phyloP scores from a whole-genome alignment of 2,329 filamentous ascomycete species.

The Arthroderma sp. region DNA sequence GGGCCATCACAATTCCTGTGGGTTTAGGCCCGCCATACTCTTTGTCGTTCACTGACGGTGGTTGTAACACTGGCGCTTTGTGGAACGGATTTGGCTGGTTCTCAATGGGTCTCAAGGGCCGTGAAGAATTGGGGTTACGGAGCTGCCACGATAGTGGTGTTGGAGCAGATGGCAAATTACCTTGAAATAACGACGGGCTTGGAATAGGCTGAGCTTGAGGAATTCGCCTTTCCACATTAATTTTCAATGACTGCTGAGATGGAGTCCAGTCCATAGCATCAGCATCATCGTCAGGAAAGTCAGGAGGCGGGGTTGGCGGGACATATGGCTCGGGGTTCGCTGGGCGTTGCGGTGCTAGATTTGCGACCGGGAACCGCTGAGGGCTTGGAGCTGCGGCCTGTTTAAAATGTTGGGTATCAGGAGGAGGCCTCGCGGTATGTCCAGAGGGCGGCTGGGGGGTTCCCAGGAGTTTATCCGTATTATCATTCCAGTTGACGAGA shows the following conservation, averaged over 20 bases:
- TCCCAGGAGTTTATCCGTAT: slow-evolving; percentile 18
- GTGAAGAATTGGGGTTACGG: slow-evolving; percentile 17
- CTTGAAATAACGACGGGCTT: slow-evolving; percentile 31
- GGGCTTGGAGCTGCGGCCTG: slow-evolving; percentile 10
- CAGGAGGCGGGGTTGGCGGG: slow-evolving; percentile 26
- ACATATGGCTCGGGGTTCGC: slow-evolving; percentile 15
- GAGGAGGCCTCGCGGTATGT: slow-evolving; percentile 12
- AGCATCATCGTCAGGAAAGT: slow-evolving; percentile 16
- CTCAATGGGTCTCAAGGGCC: slow-evolving; percentile 14
- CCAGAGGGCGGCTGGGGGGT: slow-evolving; percentile 12
- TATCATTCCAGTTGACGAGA: slow-evolving; percentile 30
- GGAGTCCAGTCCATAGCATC: slow-evolving; percentile 41
- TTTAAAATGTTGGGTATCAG: slow-evolving; percentile 1
- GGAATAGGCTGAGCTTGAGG: slow-evolving; percentile 19
- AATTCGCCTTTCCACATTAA: slow-evolving; percentile 19
- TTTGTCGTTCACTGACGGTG: slow-evolving; percentile 5
- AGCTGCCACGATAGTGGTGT: slow-evolving; percentile 28
- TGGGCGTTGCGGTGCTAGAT: slow-evolving; percentile 21
- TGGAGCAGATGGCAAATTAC: slow-evolving; percentile 28
- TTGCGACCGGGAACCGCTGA: slow-evolving; percentile 28
- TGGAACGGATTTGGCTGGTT: slow-evolving; percentile 27
- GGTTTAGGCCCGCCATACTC: slow-evolving; percentile 11
- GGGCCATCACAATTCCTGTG: slow-evolving; percentile 23
- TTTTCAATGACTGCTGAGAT: slow-evolving; percentile 26
- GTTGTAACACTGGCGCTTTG: slow-evolving; percentile 16